Base-by-base conservation (phyloP, 371 early-diverging fungal species). In the Rhizopus delemar region DNA sequence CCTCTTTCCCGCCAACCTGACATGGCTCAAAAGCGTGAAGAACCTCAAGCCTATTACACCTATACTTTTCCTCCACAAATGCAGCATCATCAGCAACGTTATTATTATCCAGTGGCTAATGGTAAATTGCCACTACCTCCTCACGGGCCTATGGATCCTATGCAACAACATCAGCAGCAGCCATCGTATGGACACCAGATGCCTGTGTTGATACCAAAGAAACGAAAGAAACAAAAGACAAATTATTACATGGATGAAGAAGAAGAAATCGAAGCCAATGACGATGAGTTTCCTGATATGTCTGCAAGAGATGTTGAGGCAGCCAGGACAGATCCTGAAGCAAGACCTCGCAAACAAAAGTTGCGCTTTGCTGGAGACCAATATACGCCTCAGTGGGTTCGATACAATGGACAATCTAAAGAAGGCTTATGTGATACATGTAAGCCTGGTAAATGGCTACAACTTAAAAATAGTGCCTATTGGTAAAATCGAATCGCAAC, bases 381-480 rank as follows among this genome's bases (percentile, higher is more conserved):
- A 62, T 95, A 95, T 66, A 95, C 94, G 7, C 96, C 96, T 3
- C 79, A 82, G 53, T 93, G 90, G 91, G 94, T 94, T 4, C 81
- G 96, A 41, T 84, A 81, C 61, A 77, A 76, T 54, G 95, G 95
- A 2, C 88, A 87, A 48, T 73, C 83, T 22, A 92, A 92, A 70
- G 95, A 95, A 64, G 96, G 96, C 0, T 82, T 89, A 53, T 95
- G 96, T 73, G 93, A 93, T 35, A 85, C 88, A 6, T 95, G 96
- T 70, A 71, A 75, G 45, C 92, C 93, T 8, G 93, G 91, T 5
- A 87, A 88, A 66, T 95, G 96, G 95, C 76, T 95, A 34, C 93
- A 95, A 67, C 81, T 95, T 22, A 95, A 95, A 67, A 94, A 93
- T 69, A 91, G 91, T 60, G 95, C 96, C 4, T 95, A 80, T 62